These are phyloP conservation scores for Trichoderma endophyticum DNA, from an alignment of 2,329 filamentous ascomycete species.

Conservation along the genomic window DNA sequence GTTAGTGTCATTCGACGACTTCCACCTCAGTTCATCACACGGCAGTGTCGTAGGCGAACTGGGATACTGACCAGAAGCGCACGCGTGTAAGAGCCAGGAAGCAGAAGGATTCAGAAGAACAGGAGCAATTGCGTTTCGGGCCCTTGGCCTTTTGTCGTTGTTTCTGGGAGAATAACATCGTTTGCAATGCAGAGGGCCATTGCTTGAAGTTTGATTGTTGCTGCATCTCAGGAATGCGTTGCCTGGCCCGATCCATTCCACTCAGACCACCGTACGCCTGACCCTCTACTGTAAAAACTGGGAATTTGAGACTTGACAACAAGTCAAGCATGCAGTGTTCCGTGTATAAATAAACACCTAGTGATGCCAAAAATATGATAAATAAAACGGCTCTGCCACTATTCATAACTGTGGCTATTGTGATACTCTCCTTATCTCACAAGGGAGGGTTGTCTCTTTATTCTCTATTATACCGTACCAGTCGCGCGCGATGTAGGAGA, in stretches of 20 bases:
- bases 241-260: constrained; percentile 38
- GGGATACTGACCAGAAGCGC: background rate
- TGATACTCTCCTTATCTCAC: background rate
- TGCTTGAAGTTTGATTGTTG: constrained; percentile 28
- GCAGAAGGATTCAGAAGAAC: background rate
- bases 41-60: background rate
- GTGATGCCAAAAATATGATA: background rate
- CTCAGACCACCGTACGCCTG: constrained; percentile 18
- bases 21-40: background rate
- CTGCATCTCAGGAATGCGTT: constrained; percentile 40
- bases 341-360: background rate
- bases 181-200: background rate
- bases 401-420: background rate
- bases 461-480: background rate
- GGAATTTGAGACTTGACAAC: background rate
- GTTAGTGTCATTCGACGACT: background rate
- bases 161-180: background rate
- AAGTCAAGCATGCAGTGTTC: background rate
- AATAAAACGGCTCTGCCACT: background rate
- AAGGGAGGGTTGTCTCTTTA: background rate
- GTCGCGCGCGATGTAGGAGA: background rate
- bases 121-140: background rate
- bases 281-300: background rate
- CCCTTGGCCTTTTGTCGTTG: background rate
- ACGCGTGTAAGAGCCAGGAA: background rate